Conservation (phyloP, 495 filamentous ascomycete genomes). For the Penicillium antarcticum region DNA sequence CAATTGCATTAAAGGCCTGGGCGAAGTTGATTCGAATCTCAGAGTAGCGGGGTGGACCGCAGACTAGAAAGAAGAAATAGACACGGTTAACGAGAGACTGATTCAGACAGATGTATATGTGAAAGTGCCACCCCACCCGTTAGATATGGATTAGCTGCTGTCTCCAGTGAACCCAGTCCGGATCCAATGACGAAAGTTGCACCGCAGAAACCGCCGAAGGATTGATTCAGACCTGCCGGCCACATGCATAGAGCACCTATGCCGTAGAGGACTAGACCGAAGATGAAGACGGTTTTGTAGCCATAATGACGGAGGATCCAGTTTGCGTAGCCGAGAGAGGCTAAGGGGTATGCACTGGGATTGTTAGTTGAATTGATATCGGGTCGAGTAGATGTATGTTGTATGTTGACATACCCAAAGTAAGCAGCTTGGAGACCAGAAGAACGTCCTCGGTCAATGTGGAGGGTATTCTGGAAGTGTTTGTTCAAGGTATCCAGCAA, state of each 20-base stretch:
- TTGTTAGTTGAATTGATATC: background rate
- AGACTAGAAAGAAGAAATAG: constrained; percentile 28
- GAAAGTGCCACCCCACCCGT: constrained; percentile 28
- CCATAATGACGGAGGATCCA: constrained; percentile 51
- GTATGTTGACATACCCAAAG: constrained; percentile 34
- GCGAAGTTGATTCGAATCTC: constrained; percentile 63
- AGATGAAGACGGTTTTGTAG: constrained; percentile 54
- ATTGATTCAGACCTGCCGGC: constrained; percentile 50
- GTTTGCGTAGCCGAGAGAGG: constrained; percentile 59
- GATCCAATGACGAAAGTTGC: constrained; percentile 57
- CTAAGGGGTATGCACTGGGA: constrained; percentile 53
- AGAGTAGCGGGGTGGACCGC: constrained; percentile 48
- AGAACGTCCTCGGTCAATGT: constrained; percentile 47
- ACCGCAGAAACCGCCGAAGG: constrained; percentile 60
- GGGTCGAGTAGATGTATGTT: no score
- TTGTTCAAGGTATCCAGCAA: constrained; percentile 47
- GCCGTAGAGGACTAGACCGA: constrained; percentile 48
- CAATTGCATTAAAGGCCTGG: constrained; percentile 66
- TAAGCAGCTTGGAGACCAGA: constrained; percentile 55
- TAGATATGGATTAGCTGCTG: constrained; percentile 56
- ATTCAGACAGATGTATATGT: background rate
- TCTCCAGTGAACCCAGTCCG: constrained; percentile 53
- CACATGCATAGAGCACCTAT: constrained; percentile 54
- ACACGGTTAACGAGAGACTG: background rate
- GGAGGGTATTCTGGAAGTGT: constrained; percentile 53